phyloP scores from a whole-genome alignment of 2,329 filamentous ascomycete species.

The Passalora sequoiae region DNA sequence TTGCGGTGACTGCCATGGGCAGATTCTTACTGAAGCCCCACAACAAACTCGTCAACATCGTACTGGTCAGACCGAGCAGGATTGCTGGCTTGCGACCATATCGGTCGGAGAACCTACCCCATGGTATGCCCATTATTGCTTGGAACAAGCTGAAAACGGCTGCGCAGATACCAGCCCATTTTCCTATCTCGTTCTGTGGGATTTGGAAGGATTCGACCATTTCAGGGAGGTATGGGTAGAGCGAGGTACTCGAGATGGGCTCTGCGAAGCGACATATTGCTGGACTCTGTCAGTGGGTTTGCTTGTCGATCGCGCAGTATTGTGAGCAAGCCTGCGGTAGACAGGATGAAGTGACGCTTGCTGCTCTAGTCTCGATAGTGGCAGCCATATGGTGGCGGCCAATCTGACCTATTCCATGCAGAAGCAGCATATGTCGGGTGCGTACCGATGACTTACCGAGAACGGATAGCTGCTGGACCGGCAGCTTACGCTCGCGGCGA shows the following conservation, averaged over 20 bases:
- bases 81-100: constrained; percentile 81
- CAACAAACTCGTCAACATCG: constrained; percentile 73
- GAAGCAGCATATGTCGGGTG: too few relatives aligned
- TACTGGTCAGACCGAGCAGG: constrained; percentile 65
- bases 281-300: constrained; percentile 37
- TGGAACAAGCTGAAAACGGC: constrained; percentile 80
- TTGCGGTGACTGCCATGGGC: constrained; percentile 70
- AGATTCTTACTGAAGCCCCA: constrained; percentile 81
- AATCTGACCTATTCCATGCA: not conserved
- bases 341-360: too few relatives aligned
- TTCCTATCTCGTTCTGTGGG: constrained; percentile 64
- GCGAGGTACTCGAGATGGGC: constrained; percentile 84
- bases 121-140: constrained; percentile 77
- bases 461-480: constrained; percentile 70
- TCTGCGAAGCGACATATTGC: constrained; percentile 90
- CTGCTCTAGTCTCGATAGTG: too few relatives aligned
- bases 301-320: constrained; percentile 3
- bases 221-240: constrained; percentile 88
- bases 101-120: constrained; percentile 74
- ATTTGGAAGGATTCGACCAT: constrained; percentile 80
- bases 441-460: constrained; percentile 63
- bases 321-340: not conserved
- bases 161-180: constrained; percentile 81
- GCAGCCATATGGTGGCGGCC: not conserved
- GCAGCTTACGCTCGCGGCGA: constrained; percentile 52